phyloP scores from a whole-genome alignment of 345 rosid genomes.

The Lumnitzera littorea region DNA sequence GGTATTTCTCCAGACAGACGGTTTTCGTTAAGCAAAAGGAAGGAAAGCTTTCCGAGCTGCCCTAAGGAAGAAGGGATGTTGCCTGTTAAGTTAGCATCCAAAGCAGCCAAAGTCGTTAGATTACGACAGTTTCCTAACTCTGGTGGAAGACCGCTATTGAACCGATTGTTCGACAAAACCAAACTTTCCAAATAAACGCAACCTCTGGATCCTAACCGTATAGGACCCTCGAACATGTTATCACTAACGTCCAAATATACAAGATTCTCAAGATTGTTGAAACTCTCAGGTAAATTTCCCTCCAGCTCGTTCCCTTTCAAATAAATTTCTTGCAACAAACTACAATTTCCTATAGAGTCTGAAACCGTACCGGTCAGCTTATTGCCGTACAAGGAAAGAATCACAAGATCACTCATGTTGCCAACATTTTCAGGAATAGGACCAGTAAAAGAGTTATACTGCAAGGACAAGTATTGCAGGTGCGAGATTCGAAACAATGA shows the following conservation, averaged over 20 bases:
- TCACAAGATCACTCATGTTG: slow-evolving; percentile 25
- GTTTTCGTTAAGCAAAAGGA: slow-evolving; percentile 61
- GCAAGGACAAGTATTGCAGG: slow-evolving; percentile 29
- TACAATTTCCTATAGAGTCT: slow-evolving; percentile 54
- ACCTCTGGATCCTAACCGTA: slow-evolving; percentile 35
- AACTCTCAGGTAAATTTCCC: slow-evolving; percentile 53
- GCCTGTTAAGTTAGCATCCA: slow-evolving; percentile 45
- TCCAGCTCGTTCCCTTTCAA: slow-evolving; percentile 36
- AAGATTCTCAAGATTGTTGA: slow-evolving; percentile 48
- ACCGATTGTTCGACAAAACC: slow-evolving; percentile 54
- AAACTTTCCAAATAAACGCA: slow-evolving; percentile 39
- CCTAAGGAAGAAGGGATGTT: slow-evolving; percentile 67
- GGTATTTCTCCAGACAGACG: slow-evolving; percentile 64
- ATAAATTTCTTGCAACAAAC: slow-evolving; percentile 31
- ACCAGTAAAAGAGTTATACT: slow-evolving; percentile 48
- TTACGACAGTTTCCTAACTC: slow-evolving; percentile 50
- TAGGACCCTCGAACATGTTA: slow-evolving; percentile 42
- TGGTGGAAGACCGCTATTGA: slow-evolving; percentile 51
- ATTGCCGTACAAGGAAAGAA: slow-evolving; percentile 35
- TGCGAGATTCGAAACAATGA: slow-evolving; percentile 36
- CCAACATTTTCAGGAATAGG: slow-evolving; percentile 58
- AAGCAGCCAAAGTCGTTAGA: slow-evolving; percentile 31
- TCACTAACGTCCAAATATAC: slow-evolving; percentile 25
- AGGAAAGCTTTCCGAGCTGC: slow-evolving; percentile 26
- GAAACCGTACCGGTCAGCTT: slow-evolving; percentile 58